Base-by-base conservation (phyloP, 768 basidiomycete species). In the Agrocybe pediades region DNA sequence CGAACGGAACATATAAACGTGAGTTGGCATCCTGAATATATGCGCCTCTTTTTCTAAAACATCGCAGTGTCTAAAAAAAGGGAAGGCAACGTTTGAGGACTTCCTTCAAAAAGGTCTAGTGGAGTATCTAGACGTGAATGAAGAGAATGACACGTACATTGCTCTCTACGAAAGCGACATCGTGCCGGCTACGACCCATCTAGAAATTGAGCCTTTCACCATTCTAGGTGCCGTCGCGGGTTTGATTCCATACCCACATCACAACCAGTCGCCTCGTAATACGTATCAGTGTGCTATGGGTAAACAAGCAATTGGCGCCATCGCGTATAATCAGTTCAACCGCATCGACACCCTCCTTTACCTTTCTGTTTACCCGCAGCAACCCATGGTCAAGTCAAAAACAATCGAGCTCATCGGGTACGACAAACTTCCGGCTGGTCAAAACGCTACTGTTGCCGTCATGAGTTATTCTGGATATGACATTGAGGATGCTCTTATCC, bases 231-330 rank as follows among this genome's bases (percentile, higher is more conserved):
- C 95, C 30, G 97, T 99, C 44, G 97, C 97, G 3, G 97, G 97
- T 42, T 83, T 99, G 23, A 99, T 99, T 65, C 97, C 97, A 11
- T 99, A 99, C 67, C 97, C 97, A 1, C 97, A 99, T 68, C 97
- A 99, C 70, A 99, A 99, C 65, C 97, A 99, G 66, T 98, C 97
- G 4, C 97, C 97, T 2, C 89, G 97, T 50, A 99, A 99, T 65
- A 99, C 97, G 9, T 99, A 99, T 68, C 96, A 99, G 75, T 99
- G 96, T 65, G 96, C 96, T 51, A 99, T 99, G 96, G 96, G 97
- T 50, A 99, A 99, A 76, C 97, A 99, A 77, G 96, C 97, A 2
- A 99, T 99, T 58, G 97, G 97, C 19, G 95, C 95, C 11, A 99
- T 99, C 56, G 96, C 88, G 0, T 97, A 95, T 73, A 99, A 98